These are phyloP conservation scores for Tetracentron sinense DNA, from an alignment of 164 flowering plant genomes.

Conservation along the genomic window DNA sequence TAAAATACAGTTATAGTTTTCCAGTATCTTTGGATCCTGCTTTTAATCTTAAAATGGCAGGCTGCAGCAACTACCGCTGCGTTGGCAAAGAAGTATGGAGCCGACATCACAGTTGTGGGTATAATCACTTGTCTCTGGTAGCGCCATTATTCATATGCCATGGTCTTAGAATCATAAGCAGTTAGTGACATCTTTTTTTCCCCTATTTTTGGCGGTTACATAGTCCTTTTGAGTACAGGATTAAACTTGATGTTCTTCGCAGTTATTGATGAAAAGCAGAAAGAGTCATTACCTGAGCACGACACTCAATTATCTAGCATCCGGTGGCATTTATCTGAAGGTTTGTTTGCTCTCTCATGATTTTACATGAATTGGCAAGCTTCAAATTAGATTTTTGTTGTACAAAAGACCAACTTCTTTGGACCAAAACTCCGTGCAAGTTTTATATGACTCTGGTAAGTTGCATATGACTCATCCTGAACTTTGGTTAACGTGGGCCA, in stretches of 20 bases:
- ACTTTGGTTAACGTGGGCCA: too few relatives aligned
- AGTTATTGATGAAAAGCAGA: constrained; percentile 83
- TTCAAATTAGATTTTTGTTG: not conserved
- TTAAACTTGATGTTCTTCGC: constrained; percentile 45
- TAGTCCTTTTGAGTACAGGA: constrained; percentile 23
- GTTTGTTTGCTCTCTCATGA: constrained; percentile 28
- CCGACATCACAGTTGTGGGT: constrained; percentile 95
- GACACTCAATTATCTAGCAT: constrained; percentile 83
- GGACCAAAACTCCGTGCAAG: not conserved
- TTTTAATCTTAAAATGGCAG: constrained; percentile 36
- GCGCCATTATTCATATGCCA: not conserved
- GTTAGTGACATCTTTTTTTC: constrained; percentile 13
- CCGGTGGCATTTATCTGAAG: constrained; percentile 97
- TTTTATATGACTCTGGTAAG: not conserved
- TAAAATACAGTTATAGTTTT: constrained; percentile 13
- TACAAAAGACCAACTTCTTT: not conserved
- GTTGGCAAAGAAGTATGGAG: constrained; percentile 93
- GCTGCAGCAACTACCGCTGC: constrained; percentile 83
- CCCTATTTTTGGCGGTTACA: too few relatives aligned
- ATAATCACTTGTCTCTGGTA: constrained; percentile 21
- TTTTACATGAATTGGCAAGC: not conserved
- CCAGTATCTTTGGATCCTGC: not conserved
- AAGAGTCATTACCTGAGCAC: constrained; percentile 71
- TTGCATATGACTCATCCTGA: not conserved
- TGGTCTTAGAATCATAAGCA: constrained; percentile 8